These are phyloP conservation scores for Hirschioporus abietinus DNA, from an alignment of 768 basidiomycete species.

Conservation along the genomic window DNA sequence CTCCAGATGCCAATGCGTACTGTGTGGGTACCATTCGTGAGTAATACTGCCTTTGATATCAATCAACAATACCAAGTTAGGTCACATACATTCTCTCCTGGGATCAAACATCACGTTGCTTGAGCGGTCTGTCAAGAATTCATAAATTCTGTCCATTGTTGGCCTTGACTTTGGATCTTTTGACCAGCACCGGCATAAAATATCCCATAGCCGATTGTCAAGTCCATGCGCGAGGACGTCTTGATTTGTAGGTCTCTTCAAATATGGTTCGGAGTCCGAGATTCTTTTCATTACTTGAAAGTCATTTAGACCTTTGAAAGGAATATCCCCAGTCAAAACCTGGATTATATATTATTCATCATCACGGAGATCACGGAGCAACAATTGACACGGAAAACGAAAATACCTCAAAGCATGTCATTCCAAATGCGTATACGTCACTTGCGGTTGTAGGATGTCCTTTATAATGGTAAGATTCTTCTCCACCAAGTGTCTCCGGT, in stretches of 20 bases:
- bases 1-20: background rate
- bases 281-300: background rate
- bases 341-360: background rate
- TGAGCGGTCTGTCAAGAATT: background rate
- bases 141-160: background rate
- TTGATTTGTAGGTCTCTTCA: background rate
- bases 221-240: background rate
- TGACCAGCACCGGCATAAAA: background rate
- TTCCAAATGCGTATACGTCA: constrained; percentile 4
- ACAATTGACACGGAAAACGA: background rate
- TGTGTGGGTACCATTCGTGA: background rate
- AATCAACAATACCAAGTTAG: background rate
- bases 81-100: background rate
- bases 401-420: background rate
- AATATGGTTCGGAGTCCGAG: background rate
- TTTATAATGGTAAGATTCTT: background rate
- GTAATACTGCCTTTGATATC: background rate
- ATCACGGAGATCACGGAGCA: background rate
- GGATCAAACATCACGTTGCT: background rate
- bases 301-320: background rate
- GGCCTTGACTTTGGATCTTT: background rate
- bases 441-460: background rate
- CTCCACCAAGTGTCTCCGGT: background rate
- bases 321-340: background rate
- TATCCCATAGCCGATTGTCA: background rate